Conservation (phyloP, 139 green algal species). For the Coccomyxa sp. region DNA sequence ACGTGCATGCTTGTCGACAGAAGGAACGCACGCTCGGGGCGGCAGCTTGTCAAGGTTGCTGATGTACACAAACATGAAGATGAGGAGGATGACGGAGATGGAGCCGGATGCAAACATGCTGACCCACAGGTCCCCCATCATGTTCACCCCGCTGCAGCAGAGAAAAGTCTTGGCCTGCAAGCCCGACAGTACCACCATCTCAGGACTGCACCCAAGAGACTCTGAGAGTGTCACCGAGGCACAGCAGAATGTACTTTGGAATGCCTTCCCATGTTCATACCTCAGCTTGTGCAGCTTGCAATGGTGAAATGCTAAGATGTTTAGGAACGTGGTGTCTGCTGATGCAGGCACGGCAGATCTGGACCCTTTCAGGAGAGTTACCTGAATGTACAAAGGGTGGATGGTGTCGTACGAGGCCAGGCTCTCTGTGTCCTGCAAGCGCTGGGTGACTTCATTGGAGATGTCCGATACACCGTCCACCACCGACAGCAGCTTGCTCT, state of each 20-base stretch:
- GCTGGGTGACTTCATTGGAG: background rate
- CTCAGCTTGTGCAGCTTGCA: too few species aligned
- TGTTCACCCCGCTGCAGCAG: background rate
- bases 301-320: too few species aligned
- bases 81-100: background rate
- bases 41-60: background rate
- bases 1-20: background rate
- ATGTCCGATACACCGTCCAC: background rate
- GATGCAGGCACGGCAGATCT: background rate
- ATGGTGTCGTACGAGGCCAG: background rate
- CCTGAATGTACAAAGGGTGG: conserved; percentile 2
- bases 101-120: background rate
- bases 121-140: background rate
- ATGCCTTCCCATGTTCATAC: too few species aligned
- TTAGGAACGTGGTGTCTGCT: too few species aligned
- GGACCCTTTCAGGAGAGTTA: background rate
- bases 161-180: background rate
- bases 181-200: background rate
- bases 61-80: background rate
- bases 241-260: too few species aligned
- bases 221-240: too few species aligned
- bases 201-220: background rate
- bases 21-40: background rate
- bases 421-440: background rate
- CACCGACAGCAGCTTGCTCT: background rate